Evolutionary conservation across 768 basidiomycete species (phyloP).

Genomic region (Trametes gibbosa): DNA sequence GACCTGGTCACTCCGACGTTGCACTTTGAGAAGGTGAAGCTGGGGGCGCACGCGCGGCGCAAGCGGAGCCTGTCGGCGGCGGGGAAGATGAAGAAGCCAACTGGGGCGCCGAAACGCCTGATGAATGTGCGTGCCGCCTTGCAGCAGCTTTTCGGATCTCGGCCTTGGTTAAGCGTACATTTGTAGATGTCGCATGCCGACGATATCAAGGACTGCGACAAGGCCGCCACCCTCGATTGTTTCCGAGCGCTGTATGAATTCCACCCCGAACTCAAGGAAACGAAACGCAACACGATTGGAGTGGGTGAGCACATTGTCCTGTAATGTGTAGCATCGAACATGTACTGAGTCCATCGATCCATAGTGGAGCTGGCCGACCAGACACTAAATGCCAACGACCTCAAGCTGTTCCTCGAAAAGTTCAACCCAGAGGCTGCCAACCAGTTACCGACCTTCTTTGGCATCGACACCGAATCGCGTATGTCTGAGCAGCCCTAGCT

Average conservation of each 20-base stretch:
- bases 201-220: not conserved
- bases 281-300: not conserved
- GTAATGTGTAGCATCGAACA: not conserved
- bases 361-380: conserved; percentile 1
- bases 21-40: conserved; percentile 43
- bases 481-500: not conserved
- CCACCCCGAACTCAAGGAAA: not conserved
- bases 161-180: too few species aligned
- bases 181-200: not conserved
- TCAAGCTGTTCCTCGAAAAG: not conserved
- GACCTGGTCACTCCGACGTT: conserved; percentile 72
- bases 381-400: not conserved
- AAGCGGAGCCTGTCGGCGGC: not conserved
- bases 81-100: not conserved
- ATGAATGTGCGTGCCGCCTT: not conserved
- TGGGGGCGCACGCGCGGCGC: not conserved
- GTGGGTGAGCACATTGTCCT: not conserved
- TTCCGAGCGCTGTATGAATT: conserved; percentile 11
- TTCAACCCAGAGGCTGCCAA: not conserved
- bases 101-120: not conserved
- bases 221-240: conserved; percentile 2
- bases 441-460: not conserved
- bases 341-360: not conserved
- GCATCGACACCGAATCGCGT: not conserved
- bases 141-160: too few species aligned